These are phyloP conservation scores for Trichaptum fuscoviolaceum DNA, from an alignment of 768 basidiomycete species.

Conservation along the genomic window DNA sequence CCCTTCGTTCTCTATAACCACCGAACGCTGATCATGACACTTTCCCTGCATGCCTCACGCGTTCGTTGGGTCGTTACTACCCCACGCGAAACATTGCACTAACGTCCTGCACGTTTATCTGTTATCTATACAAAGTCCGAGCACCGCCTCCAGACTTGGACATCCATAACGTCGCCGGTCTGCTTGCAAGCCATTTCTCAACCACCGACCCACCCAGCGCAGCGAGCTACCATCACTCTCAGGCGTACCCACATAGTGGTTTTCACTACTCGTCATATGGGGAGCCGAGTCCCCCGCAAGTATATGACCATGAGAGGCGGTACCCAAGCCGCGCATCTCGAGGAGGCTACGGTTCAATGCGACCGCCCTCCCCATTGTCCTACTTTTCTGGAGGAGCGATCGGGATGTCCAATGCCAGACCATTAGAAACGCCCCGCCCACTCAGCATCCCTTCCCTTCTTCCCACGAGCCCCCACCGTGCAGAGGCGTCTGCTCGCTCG, in stretches of 20 bases:
- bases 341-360: neutral
- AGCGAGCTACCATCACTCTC: neutral
- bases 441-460: neutral
- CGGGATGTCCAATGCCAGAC: neutral
- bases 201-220: neutral
- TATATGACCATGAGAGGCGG: neutral
- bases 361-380: neutral
- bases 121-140: conserved; percentile 6
- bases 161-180: conserved; percentile 1
- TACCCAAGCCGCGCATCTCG: neutral
- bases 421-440: neutral
- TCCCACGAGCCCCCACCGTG: neutral
- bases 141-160: conserved; percentile 31
- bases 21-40: conserved; percentile 2
- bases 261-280: neutral
- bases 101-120: neutral
- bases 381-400: neutral
- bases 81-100: conserved; percentile 3
- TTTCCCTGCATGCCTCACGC: neutral
- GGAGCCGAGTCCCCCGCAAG: neutral
- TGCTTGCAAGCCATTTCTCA: conserved; percentile 2
- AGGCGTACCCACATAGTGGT: neutral
- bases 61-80: conserved; percentile 27
- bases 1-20: neutral
- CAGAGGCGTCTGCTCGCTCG: neutral